Percentiles rank a stretch among this genome's conserved stretches.
phyloP scores from a whole-genome alignment of 257 asterid species.

The Nicotiana obtusifolia region DNA sequence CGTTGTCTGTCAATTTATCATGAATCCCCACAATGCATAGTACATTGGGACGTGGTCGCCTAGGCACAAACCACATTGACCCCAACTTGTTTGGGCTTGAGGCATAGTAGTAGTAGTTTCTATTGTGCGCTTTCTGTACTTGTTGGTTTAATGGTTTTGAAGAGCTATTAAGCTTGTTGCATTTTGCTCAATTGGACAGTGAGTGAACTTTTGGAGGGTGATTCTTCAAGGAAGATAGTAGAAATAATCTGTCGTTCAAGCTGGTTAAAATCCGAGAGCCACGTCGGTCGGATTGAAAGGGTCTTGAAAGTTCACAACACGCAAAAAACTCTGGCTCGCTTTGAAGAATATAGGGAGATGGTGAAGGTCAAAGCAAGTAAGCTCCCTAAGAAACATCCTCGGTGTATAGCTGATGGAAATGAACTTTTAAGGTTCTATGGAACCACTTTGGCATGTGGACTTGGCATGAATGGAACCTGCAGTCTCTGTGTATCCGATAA shows the following conservation, averaged over 20 bases:
- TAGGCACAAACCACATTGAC: neutral
- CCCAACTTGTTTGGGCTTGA: neutral
- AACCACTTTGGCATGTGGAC: conserved; percentile 63
- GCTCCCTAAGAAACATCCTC: conserved; percentile 78
- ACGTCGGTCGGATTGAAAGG: conserved; percentile 52
- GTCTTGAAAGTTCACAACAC: conserved; percentile 72
- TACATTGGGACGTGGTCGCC: neutral
- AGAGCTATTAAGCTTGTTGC: neutral
- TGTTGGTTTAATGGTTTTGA: neutral
- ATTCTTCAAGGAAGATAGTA: conserved; percentile 81
- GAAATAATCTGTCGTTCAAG: conserved; percentile 83
- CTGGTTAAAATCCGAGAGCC: conserved; percentile 56
- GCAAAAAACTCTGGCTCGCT: conserved; percentile 61
- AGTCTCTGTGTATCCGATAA: conserved; percentile 61
- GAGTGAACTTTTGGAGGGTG: conserved; percentile 84
- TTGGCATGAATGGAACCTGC: conserved; percentile 63
- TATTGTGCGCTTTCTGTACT: neutral
- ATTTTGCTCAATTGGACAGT: conserved; percentile 32
- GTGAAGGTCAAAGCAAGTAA: conserved; percentile 70
- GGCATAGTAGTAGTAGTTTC: neutral
- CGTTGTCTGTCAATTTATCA: neutral
- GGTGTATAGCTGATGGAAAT: conserved; percentile 88
- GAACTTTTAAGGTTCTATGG: conserved; percentile 78
- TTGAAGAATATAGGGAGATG: conserved; percentile 69
- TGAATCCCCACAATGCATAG: neutral